Conservation (phyloP, 2,329 filamentous ascomycete species). For the Exophiala viscosa region DNA sequence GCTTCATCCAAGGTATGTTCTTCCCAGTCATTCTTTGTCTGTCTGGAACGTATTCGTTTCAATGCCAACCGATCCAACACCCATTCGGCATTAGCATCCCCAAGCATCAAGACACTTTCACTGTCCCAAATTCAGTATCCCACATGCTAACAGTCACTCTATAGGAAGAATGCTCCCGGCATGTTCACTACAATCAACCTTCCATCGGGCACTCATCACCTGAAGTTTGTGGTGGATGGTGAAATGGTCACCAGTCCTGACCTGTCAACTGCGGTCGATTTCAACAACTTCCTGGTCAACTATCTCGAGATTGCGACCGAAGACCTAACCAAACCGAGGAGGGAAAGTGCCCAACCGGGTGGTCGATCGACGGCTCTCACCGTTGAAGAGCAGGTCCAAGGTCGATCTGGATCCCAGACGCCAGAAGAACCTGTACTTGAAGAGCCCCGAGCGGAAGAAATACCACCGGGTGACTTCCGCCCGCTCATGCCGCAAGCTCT, state of each 20-base stretch:
- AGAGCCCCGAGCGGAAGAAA: constrained; percentile 42
- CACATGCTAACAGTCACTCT: constrained; percentile 29
- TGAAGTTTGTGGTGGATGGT: constrained; percentile 92
- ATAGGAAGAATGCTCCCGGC: constrained; percentile 44
- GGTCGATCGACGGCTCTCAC: constrained; percentile 38
- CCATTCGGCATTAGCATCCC: constrained; percentile 1
- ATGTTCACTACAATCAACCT: constrained; percentile 77
- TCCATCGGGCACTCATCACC: constrained; percentile 88
- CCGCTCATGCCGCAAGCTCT: constrained; percentile 78
- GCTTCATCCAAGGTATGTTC: constrained; percentile 75
- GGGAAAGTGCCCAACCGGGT: constrained; percentile 36
- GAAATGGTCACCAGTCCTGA: constrained; percentile 86
- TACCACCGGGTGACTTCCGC: constrained; percentile 61
- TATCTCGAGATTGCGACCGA: constrained; percentile 90
- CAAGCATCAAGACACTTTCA: neutral
- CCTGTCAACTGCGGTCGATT: constrained; percentile 92
- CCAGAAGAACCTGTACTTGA: constrained; percentile 29
- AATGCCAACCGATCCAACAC: constrained; percentile 4
- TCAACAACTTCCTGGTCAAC: constrained; percentile 96
- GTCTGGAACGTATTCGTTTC: constrained; percentile 11
- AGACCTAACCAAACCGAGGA: constrained; percentile 49
- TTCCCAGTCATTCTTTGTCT: constrained; percentile 17
- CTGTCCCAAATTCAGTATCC: neutral
- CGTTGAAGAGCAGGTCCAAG: constrained; percentile 37
- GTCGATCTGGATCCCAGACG: constrained; percentile 34